Percentiles rank a stretch among this genome's conserved stretches.
These are phyloP conservation scores for Calendula officinalis DNA, from an alignment of 129 eudicot genomes.

Conservation along the genomic window DNA sequence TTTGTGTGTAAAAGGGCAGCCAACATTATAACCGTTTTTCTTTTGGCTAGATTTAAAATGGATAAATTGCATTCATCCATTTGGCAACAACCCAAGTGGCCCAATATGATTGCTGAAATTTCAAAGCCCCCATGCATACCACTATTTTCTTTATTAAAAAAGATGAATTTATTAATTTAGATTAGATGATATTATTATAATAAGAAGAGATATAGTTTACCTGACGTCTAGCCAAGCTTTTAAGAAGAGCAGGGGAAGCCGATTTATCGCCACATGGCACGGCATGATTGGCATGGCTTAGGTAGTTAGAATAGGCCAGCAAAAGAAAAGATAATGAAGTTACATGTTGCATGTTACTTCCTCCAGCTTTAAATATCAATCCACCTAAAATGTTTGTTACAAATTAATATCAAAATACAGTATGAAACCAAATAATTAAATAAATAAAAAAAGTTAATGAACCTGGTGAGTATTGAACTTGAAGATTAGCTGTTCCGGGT, in stretches of 20 bases:
- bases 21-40: slow-evolving; percentile 19
- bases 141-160: too few relatives aligned
- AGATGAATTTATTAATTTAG: not conserved
- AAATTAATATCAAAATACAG: not conserved
- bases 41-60: not conserved
- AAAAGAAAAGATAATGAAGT: slow-evolving; percentile 87
- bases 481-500: slow-evolving; percentile 73
- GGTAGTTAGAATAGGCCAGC: slow-evolving; percentile 85
- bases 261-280: slow-evolving; percentile 82
- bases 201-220: slow-evolving; percentile 44
- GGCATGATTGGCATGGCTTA: slow-evolving; percentile 86
- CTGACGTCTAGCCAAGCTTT: slow-evolving; percentile 81
- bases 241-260: slow-evolving; percentile 85
- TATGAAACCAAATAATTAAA: not conserved
- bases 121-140: slow-evolving; percentile 26
- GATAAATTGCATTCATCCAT: slow-evolving; percentile 13
- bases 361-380: slow-evolving; percentile 84
- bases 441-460: not conserved
- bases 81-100: slow-evolving; percentile 24
- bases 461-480: slow-evolving; percentile 97
- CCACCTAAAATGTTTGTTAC: slow-evolving; percentile 59
- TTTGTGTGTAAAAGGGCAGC: slow-evolving; percentile 22
- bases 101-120: slow-evolving; percentile 6
- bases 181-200: not conserved
- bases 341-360: slow-evolving; percentile 98